These are phyloP conservation scores for Leccinellum albellum DNA, from an alignment of 768 basidiomycete species.

Conservation along the genomic window DNA sequence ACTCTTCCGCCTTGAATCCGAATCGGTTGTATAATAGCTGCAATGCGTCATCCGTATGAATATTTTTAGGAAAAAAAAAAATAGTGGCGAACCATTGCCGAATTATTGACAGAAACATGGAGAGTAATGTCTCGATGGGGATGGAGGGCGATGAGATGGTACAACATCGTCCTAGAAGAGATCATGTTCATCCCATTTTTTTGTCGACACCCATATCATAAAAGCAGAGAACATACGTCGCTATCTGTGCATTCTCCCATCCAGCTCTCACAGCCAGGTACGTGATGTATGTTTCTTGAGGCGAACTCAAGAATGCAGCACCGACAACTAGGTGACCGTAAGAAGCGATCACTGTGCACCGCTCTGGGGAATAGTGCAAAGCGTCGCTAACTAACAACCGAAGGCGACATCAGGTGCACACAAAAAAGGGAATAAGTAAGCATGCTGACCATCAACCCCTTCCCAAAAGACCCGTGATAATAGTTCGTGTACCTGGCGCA, in stretches of 20 bases:
- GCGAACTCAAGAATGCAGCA: slow-evolving; percentile 71
- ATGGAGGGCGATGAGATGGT: slow-evolving; percentile 68
- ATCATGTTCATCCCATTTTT: background rate
- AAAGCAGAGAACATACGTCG: slow-evolving; percentile 46
- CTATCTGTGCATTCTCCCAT: slow-evolving; percentile 79
- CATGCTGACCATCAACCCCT: slow-evolving; percentile 62
- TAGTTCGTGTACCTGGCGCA: slow-evolving; percentile 70
- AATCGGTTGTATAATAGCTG: slow-evolving; percentile 82
- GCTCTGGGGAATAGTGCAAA: slow-evolving; percentile 63
- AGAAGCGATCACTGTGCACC: slow-evolving; percentile 69
- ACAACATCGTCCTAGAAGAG: slow-evolving; percentile 62
- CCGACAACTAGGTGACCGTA: slow-evolving; percentile 73
- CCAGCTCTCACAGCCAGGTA: slow-evolving; percentile 75
- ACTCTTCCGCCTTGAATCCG: slow-evolving; percentile 85
- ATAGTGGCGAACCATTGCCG: slow-evolving; percentile 58
- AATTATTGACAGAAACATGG: slow-evolving; percentile 78
- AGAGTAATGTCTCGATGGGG: slow-evolving; percentile 75
- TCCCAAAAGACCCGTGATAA: slow-evolving; percentile 69
- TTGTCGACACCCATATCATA: background rate
- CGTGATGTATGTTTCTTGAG: slow-evolving; percentile 78
- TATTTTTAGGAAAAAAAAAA: background rate
- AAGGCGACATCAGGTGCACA: background rate
- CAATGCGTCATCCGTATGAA: background rate
- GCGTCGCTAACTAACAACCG: slow-evolving; percentile 58
- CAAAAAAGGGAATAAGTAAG: background rate